These are phyloP conservation scores for Pichia californica DNA, from an alignment of 805 yeast genomes.

Conservation along the genomic window DNA sequence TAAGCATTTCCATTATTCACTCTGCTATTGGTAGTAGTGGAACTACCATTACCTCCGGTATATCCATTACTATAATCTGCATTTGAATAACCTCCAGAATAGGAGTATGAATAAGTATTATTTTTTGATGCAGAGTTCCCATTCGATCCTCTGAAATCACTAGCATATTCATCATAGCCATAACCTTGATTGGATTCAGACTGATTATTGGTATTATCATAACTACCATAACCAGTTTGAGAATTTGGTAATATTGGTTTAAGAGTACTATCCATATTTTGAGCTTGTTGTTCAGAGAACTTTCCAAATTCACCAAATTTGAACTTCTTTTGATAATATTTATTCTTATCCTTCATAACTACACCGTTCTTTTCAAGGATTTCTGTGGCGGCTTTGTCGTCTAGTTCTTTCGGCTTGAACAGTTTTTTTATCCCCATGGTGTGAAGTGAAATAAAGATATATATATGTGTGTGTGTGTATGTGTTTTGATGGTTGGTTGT, in stretches of 20 bases:
- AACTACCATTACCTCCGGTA: not conserved
- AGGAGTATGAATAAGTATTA: not conserved
- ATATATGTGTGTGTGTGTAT: not conserved
- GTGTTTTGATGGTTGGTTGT: too few relatives aligned
- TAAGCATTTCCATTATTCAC: not conserved
- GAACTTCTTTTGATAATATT: slow-evolving; percentile 28
- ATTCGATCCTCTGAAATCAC: slow-evolving; percentile 1
- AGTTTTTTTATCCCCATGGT: slow-evolving; percentile 40
- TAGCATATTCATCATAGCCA: slow-evolving; percentile 16
- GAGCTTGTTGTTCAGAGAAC: slow-evolving; percentile 36
- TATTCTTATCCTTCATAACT: slow-evolving; percentile 30
- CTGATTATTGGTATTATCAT: slow-evolving; percentile 11
- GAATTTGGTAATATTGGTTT: slow-evolving; percentile 14
- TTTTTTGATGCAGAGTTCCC: too few relatives aligned
- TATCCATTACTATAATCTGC: not conserved
- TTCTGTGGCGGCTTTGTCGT: slow-evolving; percentile 35
- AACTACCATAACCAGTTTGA: slow-evolving; percentile 12
- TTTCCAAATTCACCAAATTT: slow-evolving; percentile 43
- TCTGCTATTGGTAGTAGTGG: not conserved
- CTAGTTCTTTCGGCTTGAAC: slow-evolving; percentile 44
- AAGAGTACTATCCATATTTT: slow-evolving; percentile 13
- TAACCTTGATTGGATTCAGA: slow-evolving; percentile 20
- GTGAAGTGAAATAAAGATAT: not conserved
- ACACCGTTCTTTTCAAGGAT: slow-evolving; percentile 36
- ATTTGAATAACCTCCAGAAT: slow-evolving; percentile 1